Evolutionary conservation across 768 basidiomycete genomes (phyloP).

Genomic region (Rhodotorula paludigena): DNA sequence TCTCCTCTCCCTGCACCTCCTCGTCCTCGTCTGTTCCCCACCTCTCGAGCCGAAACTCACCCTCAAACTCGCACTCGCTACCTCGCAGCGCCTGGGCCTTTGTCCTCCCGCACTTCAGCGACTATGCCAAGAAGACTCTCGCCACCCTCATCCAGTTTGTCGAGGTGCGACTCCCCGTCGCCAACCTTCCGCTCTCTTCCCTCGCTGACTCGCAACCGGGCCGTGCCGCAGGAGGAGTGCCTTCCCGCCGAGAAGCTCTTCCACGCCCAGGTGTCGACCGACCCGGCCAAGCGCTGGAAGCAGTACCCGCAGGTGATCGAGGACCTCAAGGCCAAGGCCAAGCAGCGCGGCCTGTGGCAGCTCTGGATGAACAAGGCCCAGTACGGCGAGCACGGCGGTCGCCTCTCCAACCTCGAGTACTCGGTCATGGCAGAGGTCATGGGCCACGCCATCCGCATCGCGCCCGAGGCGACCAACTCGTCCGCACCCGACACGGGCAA

Average conservation of each 20-base stretch:
- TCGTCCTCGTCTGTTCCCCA: neutral
- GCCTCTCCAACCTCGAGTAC: constrained; percentile 95
- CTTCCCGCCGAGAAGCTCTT: constrained; percentile 67
- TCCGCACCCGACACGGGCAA: constrained; percentile 79
- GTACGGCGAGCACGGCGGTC: constrained; percentile 60
- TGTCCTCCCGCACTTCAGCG: constrained; percentile 85
- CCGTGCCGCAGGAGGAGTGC: constrained; percentile 68
- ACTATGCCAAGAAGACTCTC: constrained; percentile 78
- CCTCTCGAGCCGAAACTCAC: neutral
- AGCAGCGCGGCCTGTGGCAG: constrained; percentile 89
- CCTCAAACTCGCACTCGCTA: neutral
- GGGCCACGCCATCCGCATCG: constrained; percentile 57
- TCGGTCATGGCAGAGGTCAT: constrained; percentile 78
- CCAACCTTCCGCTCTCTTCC: neutral
- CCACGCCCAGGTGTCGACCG: constrained; percentile 72
- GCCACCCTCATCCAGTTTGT: constrained; percentile 77
- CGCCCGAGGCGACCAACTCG: constrained; percentile 84
- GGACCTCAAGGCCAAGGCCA: constrained; percentile 81
- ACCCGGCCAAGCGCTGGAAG: constrained; percentile 70
- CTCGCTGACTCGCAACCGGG: neutral
- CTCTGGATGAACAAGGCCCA: constrained; percentile 91
- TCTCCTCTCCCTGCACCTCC: neutral
- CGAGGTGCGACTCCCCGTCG: constrained; percentile 5
- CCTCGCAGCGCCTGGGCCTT: constrained; percentile 41
- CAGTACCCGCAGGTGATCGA: constrained; percentile 72